Evolutionary conservation across 2,329 filamentous ascomycete species (phyloP).

Genomic region (Fusarium sp.): DNA sequence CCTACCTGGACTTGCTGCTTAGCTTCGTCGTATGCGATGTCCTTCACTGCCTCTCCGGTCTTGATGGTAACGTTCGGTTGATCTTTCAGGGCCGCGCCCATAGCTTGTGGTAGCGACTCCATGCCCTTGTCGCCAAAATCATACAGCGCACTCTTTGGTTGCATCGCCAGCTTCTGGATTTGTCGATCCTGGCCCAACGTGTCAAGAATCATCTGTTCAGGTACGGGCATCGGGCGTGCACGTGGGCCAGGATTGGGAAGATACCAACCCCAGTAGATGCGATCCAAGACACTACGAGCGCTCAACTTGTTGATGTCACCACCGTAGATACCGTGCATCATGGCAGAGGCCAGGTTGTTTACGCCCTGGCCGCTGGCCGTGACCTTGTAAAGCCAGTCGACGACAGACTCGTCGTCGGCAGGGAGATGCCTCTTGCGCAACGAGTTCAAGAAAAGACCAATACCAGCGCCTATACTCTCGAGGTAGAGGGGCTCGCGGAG

Average conservation of each 20-base stretch:
- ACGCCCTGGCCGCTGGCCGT: slow-evolving; percentile 57
- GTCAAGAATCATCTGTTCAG: slow-evolving; percentile 48
- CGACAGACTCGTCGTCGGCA: slow-evolving; percentile 50
- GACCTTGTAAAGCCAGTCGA: slow-evolving; percentile 51
- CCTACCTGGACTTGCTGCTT: slow-evolving; percentile 57
- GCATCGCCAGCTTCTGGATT: slow-evolving; percentile 48
- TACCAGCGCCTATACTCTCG: slow-evolving; percentile 45
- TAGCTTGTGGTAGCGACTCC: slow-evolving; percentile 65
- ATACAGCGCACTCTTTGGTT: slow-evolving; percentile 48
- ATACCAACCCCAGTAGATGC: slow-evolving; percentile 49
- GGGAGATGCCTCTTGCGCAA: slow-evolving; percentile 37
- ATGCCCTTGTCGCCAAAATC: slow-evolving; percentile 67
- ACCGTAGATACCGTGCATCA: slow-evolving; percentile 90
- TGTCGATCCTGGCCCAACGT: slow-evolving; percentile 45
- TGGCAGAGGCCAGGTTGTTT: slow-evolving; percentile 79
- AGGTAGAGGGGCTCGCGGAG: slow-evolving; percentile 50
- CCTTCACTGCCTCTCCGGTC: slow-evolving; percentile 59
- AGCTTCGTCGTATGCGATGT: slow-evolving; percentile 55
- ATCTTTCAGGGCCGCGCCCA: slow-evolving; percentile 62
- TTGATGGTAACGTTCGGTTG: slow-evolving; percentile 71
- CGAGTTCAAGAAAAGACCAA: slow-evolving; percentile 44
- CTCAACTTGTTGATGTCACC: slow-evolving; percentile 88
- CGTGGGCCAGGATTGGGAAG: slow-evolving; percentile 49
- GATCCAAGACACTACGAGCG: slow-evolving; percentile 66
- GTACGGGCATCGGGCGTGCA: slow-evolving; percentile 54